phyloP scores from a whole-genome alignment of 352 stramenopile genomes.

The Pseudoperonospora humuli region DNA sequence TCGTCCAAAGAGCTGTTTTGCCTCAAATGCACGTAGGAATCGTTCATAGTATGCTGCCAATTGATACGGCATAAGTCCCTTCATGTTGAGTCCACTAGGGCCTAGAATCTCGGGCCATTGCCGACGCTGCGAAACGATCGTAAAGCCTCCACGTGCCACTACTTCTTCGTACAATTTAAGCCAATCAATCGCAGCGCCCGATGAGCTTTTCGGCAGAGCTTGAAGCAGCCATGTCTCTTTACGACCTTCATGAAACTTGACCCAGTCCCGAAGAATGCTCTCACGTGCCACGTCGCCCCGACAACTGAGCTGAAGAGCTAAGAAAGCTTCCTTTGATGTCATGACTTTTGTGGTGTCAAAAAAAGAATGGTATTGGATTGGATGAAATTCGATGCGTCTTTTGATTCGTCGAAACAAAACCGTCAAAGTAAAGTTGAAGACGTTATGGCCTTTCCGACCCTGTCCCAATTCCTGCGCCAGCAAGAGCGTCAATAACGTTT shows the following conservation, averaged over 20 bases:
- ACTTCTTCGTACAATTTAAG: slow-evolving; percentile 79
- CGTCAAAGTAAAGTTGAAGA: slow-evolving; percentile 2
- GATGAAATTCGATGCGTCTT: background rate
- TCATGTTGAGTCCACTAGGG: slow-evolving; percentile 40
- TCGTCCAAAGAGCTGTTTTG: slow-evolving; percentile 69
- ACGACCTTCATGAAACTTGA: slow-evolving; percentile 45
- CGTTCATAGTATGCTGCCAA: slow-evolving; percentile 54
- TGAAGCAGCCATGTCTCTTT: slow-evolving; percentile 39
- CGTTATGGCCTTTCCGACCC: no score
- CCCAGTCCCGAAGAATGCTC: slow-evolving; percentile 46
- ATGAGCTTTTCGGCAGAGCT: slow-evolving; percentile 40
- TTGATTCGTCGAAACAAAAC: background rate
- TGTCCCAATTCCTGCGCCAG: no score
- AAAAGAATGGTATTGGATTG: background rate
- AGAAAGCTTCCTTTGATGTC: slow-evolving; percentile 32
- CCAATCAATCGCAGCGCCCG: slow-evolving; percentile 57
- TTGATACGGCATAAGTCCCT: slow-evolving; percentile 52
- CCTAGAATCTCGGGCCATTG: slow-evolving; percentile 49
- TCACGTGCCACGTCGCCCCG: slow-evolving; percentile 52
- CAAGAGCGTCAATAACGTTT: no score
- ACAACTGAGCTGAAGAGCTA: slow-evolving; percentile 64
- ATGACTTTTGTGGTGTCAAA: background rate
- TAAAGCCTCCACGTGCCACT: slow-evolving; percentile 51
- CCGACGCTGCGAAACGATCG: slow-evolving; percentile 37
- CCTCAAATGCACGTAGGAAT: slow-evolving; percentile 53